Evolutionary conservation across 306 rosid species (phyloP).

Genomic region (Fagus crenata): DNA sequence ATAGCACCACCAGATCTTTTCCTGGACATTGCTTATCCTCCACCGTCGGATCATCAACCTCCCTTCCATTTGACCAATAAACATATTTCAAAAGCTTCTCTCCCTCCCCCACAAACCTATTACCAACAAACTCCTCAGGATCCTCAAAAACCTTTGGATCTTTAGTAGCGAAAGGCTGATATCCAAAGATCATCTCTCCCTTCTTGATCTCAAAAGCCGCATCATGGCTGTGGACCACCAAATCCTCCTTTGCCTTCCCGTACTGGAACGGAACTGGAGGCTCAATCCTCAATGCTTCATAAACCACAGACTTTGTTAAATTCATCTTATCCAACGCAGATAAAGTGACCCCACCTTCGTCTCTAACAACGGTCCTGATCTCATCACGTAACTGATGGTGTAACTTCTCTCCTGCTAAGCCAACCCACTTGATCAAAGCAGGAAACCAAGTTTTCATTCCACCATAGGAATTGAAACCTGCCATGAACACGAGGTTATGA

Average conservation of each 20-base stretch:
- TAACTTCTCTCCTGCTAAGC: conserved; percentile 42
- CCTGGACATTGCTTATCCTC: no score
- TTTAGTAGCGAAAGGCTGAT: conserved; percentile 63
- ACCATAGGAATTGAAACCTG: conserved; percentile 66
- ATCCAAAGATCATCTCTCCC: conserved; percentile 77
- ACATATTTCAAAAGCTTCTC: conserved; percentile 48
- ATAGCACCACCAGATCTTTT: no score
- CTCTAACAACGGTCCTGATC: conserved; percentile 50
- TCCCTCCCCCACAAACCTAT: conserved; percentile 39
- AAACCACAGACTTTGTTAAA: no score
- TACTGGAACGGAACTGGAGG: no score
- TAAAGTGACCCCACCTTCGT: conserved; percentile 40
- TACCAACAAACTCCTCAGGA: conserved; percentile 45
- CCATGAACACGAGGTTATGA: conserved; percentile 61
- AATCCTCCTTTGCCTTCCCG: no score
- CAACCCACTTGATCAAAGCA: conserved; percentile 57
- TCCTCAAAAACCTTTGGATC: conserved; percentile 56
- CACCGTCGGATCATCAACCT: no score
- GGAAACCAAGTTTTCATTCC: conserved; percentile 65
- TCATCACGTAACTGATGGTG: conserved; percentile 53
- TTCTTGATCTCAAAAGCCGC: conserved; percentile 60
- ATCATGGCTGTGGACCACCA: conserved; percentile 59
- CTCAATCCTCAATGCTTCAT: no score
- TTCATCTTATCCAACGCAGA: conserved; percentile 42
- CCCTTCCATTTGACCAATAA: no score